Percentiles rank a stretch among this genome's conserved stretches.
phyloP scores from a whole-genome alignment of 1,284 basidiomycete species.

The Cystobasidiaceae sp. region DNA sequence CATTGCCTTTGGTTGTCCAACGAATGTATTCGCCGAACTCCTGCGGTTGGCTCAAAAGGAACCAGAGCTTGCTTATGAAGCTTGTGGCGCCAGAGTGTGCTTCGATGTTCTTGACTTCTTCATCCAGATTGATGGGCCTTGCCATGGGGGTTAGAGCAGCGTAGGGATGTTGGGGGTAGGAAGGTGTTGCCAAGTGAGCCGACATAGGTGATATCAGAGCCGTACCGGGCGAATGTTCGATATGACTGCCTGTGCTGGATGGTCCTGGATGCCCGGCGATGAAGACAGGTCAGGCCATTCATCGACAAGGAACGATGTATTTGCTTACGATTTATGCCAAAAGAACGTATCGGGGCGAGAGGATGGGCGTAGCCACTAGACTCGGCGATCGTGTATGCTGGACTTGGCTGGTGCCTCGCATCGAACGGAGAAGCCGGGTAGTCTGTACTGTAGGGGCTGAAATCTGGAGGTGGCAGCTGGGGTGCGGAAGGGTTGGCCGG shows the following conservation, averaged over 20 bases:
- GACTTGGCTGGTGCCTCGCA: too few species aligned
- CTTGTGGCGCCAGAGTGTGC: constrained; percentile 25
- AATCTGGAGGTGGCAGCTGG: too few species aligned
- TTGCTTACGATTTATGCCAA: too few species aligned
- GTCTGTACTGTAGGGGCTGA: too few species aligned
- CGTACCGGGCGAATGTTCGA: not conserved
- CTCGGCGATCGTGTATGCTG: too few species aligned
- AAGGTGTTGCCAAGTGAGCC: not conserved
- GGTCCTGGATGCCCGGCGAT: not conserved
- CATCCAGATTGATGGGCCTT: constrained; percentile 8
- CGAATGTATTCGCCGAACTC: constrained; percentile 30
- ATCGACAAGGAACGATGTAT: too few species aligned
- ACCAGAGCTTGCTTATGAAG: constrained; percentile 26
- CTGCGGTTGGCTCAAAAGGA: constrained; percentile 23
- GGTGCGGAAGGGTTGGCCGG: too few species aligned
- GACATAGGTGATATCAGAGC: not conserved
- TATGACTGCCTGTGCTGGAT: not conserved
- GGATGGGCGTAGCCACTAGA: too few species aligned
- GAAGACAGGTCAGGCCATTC: not conserved
- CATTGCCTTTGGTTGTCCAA: constrained; percentile 27
- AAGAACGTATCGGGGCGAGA: too few species aligned
- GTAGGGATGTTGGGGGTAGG: not conserved
- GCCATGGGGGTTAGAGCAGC: not conserved
- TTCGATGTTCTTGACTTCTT: constrained; percentile 29
- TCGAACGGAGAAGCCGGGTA: too few species aligned